Conservation (phyloP, 2,329 filamentous ascomycete species). For the Mycosphaerella arachidis region DNA sequence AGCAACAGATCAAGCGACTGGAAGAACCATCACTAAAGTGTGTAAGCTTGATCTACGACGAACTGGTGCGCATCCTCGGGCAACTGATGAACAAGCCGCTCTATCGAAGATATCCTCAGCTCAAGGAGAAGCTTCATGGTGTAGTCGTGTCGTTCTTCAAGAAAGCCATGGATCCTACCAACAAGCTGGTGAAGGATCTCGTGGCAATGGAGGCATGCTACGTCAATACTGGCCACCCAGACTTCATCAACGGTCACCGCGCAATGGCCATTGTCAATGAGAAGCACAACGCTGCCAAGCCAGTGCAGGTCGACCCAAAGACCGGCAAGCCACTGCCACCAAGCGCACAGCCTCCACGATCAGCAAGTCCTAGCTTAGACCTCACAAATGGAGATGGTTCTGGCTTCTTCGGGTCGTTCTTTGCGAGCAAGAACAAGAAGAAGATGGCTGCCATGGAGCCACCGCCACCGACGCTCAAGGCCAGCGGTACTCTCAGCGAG, state of each 20-base stretch:
- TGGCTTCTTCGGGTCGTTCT: slow-evolving; percentile 98
- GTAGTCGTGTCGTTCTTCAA: slow-evolving; percentile 96
- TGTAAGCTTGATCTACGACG: slow-evolving; percentile 94
- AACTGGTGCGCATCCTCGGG: slow-evolving; percentile 88
- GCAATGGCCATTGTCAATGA: slow-evolving; percentile 99
- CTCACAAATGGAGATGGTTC: slow-evolving; percentile 45
- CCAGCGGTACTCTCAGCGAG: slow-evolving; percentile 87
- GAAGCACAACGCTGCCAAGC: slow-evolving; percentile 73
- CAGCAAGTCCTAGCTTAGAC: slow-evolving; percentile 70
- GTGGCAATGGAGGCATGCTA: slow-evolving; percentile 96
- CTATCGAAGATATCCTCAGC: slow-evolving; percentile 84
- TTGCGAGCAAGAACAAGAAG: slow-evolving; percentile 99
- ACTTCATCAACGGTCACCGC: slow-evolving; percentile 93
- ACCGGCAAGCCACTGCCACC: slow-evolving; percentile 86
- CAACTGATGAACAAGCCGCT: slow-evolving; percentile 84
- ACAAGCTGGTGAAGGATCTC: slow-evolving; percentile 90
- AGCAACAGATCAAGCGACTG: slow-evolving; percentile 94
- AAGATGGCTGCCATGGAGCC: slow-evolving; percentile 99
- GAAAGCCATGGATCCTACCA: slow-evolving; percentile 95
- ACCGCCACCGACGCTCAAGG: slow-evolving; percentile 87
- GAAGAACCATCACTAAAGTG: slow-evolving; percentile 97
- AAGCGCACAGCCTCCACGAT: slow-evolving; percentile 59
- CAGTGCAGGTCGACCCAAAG: slow-evolving; percentile 95
- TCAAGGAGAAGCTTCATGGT: slow-evolving; percentile 95
- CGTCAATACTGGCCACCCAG: slow-evolving; percentile 96